These are phyloP conservation scores for Allomyces javanicus DNA, from an alignment of 192 early-diverging fungal genomes.

Conservation along the genomic window DNA sequence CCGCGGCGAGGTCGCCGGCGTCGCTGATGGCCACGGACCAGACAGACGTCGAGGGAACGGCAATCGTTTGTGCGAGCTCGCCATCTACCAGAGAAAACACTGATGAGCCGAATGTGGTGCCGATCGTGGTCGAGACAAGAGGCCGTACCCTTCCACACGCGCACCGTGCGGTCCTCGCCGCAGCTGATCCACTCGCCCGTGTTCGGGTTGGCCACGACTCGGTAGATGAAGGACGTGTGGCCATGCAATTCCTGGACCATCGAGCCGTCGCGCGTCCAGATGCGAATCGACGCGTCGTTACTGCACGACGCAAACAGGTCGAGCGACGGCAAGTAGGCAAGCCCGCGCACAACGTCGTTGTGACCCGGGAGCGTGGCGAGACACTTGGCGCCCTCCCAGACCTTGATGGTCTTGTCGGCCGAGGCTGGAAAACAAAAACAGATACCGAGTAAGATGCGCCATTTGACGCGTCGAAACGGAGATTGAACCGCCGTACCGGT, in stretches of 20 bases:
- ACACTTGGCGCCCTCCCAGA: constrained; percentile 56
- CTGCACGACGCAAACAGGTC: constrained; percentile 59
- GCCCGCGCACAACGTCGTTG: constrained; percentile 70
- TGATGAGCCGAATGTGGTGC: too few relatives aligned
- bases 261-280: constrained; percentile 57
- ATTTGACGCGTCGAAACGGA: neutral
- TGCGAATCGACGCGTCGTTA: constrained; percentile 72
- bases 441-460: neutral
- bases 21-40: constrained; percentile 71
- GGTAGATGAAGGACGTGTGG: constrained; percentile 88
- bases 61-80: constrained; percentile 54
- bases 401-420: constrained; percentile 76
- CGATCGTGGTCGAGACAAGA: too few relatives aligned
- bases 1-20: constrained; percentile 64
- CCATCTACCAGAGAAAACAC: constrained; percentile 19
- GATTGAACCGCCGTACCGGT: constrained; percentile 35
- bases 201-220: constrained; percentile 35
- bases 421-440: constrained; percentile 31
- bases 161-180: constrained; percentile 81
- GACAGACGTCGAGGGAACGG: constrained; percentile 72
- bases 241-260: constrained; percentile 55
- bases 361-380: constrained; percentile 55
- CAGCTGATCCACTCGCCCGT: constrained; percentile 65
- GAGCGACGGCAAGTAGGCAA: constrained; percentile 39
- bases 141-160: constrained; percentile 54